Percentiles rank a stretch among this genome's conserved stretches.
These are phyloP conservation scores for Neopestalotiopsis clavispora DNA, from an alignment of 2,329 filamentous ascomycete species.

Conservation along the genomic window DNA sequence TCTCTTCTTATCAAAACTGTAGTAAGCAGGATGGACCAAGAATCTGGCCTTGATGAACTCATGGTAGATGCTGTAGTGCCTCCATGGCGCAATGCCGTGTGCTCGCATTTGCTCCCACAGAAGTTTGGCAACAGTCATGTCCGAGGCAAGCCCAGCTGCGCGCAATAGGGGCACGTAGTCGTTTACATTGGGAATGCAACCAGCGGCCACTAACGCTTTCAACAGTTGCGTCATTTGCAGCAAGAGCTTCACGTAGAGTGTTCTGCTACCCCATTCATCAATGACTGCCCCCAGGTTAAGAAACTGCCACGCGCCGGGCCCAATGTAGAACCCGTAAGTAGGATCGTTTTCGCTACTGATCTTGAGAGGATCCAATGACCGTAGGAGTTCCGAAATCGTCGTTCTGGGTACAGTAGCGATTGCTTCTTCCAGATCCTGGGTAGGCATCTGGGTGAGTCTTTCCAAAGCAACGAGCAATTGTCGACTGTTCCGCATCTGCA, in stretches of 20 bases:
- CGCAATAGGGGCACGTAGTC: conserved; percentile 53
- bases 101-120: conserved; percentile 41
- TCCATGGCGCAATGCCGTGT: conserved; percentile 27
- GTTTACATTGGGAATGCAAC: conserved; percentile 34
- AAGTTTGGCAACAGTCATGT: conserved; percentile 37
- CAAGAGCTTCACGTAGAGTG: conserved; percentile 44
- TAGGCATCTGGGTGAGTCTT: conserved; percentile 26
- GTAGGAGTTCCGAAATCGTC: conserved; percentile 68
- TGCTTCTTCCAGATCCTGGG: conserved; percentile 34
- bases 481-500: conserved; percentile 28
- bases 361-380: conserved; percentile 62
- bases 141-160: conserved; percentile 50
- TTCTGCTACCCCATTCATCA: conserved; percentile 51
- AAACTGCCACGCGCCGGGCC: conserved; percentile 43
- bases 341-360: conserved; percentile 56
- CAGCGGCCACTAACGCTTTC: conserved; percentile 34
- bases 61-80: conserved; percentile 34
- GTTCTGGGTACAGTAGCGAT: conserved; percentile 51
- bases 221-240: conserved; percentile 40
- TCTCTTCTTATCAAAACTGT: conserved; percentile 47
- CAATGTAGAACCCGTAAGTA: conserved; percentile 44
- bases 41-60: conserved; percentile 56
- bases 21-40: conserved; percentile 50
- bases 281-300: conserved; percentile 42
- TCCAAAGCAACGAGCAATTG: conserved; percentile 25